phyloP scores from a whole-genome alignment of 805 yeast genomes.

The Komagataella kurtzmanii region DNA sequence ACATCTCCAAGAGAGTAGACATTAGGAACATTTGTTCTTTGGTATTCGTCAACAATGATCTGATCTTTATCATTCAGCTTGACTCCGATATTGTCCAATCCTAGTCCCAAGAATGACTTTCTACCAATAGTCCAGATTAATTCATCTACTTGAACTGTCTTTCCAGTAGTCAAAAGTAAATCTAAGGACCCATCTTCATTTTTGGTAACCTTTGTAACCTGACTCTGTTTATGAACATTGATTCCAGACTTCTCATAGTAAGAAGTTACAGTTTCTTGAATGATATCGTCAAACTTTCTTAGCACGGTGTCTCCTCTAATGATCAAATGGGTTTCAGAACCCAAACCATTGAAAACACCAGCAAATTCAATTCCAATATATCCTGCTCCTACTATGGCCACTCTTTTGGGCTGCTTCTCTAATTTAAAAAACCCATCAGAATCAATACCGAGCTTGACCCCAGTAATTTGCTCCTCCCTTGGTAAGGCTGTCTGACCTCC shows the following conservation, averaged over 20 bases:
- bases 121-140: conserved; percentile 94
- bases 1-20: conserved; percentile 90
- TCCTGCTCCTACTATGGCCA: conserved; percentile 95
- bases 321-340: conserved; percentile 73
- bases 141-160: conserved; percentile 53
- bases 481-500: conserved; percentile 84
- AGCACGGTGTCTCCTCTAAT: conserved; percentile 87
- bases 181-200: conserved; percentile 34
- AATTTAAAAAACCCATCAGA: conserved; percentile 88
- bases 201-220: conserved; percentile 34
- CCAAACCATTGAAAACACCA: conserved; percentile 85
- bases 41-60: conserved; percentile 77
- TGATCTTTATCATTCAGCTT: conserved; percentile 45
- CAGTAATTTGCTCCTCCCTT: conserved; percentile 38
- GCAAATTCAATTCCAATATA: conserved; percentile 94
- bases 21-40: conserved; percentile 58
- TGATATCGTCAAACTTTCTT: conserved; percentile 74
- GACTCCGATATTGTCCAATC: conserved; percentile 67
- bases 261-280: conserved; percentile 70
- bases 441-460: conserved; percentile 71
- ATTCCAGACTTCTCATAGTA: conserved; percentile 74
- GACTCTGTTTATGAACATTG: conserved; percentile 56
- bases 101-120: conserved; percentile 58
- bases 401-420: conserved; percentile 75
- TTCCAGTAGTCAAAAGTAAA: conserved; percentile 28